Evolutionary conservation across 108 stramenopile genomes (phyloP), one percentile per base, ranked within the genome.

Genomic region (Nitzschia inconspicua): DNA sequence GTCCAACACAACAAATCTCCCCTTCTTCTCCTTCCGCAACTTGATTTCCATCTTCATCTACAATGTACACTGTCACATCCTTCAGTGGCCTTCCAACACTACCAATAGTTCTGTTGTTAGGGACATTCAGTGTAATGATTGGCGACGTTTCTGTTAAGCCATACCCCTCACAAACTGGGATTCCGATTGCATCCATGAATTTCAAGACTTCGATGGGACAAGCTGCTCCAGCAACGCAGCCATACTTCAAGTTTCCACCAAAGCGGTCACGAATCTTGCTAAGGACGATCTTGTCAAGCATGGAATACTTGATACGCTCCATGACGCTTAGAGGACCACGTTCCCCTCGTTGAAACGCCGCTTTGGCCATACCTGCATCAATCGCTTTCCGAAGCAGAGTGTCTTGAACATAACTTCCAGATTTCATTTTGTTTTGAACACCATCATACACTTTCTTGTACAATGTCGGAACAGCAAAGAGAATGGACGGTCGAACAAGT

Each of bases 121-220:
- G 75, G 24, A 76, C 57, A 72, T 89, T 93, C 50, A 92, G 62
- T 5, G 86, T 44, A 57, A 95, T 83, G 25, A 95, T 74, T 3
- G 93, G 93, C 32, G 83, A 79, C 2, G 96, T 97, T 60, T 97
- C 96, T 4, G 95, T 95, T 25, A 97, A 65, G 23, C 96, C 96
- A 53, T 94, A 94, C 0, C 94, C 94, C 46, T 95, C 93, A 36
- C 74, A 85, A 7, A 95, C 73, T 18, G 86, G 75, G 48, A 97
- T 89, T 8, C 91, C 94, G 27, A 94, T 74, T 36, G 72, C 68
- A 64, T 95, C 96, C 84, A 95, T 91, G 49, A 97, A 97, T n/a
- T 81, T 53, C 28, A 94, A 64, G 32, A 97, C 94, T 58, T 93
- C 86, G 42, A 48, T 53, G 0, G 85, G 82, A 47, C 90, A 88